These are phyloP conservation scores for Lonicera japonica DNA, from an alignment of 129 eudicot genomes.

Conservation along the genomic window DNA sequence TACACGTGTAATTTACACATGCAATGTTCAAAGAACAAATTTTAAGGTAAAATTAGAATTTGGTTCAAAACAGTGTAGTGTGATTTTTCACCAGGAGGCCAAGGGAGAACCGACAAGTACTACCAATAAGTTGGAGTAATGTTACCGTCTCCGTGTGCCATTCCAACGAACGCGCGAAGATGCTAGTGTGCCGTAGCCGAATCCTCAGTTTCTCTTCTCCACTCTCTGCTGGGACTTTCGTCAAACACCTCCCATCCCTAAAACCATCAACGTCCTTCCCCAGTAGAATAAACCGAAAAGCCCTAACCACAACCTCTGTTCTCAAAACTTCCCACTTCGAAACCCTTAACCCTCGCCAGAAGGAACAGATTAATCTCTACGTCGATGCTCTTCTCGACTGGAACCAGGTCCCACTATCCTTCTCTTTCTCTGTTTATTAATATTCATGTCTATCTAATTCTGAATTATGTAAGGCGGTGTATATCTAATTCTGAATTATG, in stretches of 20 bases:
- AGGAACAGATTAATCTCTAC: slow-evolving; percentile 57
- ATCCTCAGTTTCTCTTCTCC: slow-evolving; percentile 16
- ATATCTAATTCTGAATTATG: too few relatives aligned
- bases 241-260: slow-evolving; percentile 57
- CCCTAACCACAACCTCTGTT: slow-evolving; percentile 18
- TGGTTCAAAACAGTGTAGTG: neutral
- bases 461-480: too few relatives aligned
- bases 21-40: neutral
- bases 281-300: slow-evolving; percentile 1
- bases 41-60: neutral
- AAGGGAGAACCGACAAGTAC: neutral
- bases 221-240: slow-evolving; percentile 41
- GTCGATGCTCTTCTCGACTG: slow-evolving; percentile 74
- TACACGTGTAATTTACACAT: neutral
- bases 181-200: slow-evolving; percentile 32
- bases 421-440: neutral
- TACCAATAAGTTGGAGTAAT: neutral
- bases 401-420: slow-evolving; percentile 62
- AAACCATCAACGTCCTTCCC: slow-evolving; percentile 17
- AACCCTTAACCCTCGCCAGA: slow-evolving; percentile 49
- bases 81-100: neutral
- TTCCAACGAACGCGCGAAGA: slow-evolving; percentile 34
- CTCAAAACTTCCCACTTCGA: slow-evolving; percentile 42
- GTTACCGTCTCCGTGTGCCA: neutral
- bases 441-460: neutral